Percentiles rank a stretch among this genome's conserved stretches.
These are phyloP conservation scores for Paraleonurus japonicus DNA, from an alignment of 257 asterid genomes.

Conservation along the genomic window DNA sequence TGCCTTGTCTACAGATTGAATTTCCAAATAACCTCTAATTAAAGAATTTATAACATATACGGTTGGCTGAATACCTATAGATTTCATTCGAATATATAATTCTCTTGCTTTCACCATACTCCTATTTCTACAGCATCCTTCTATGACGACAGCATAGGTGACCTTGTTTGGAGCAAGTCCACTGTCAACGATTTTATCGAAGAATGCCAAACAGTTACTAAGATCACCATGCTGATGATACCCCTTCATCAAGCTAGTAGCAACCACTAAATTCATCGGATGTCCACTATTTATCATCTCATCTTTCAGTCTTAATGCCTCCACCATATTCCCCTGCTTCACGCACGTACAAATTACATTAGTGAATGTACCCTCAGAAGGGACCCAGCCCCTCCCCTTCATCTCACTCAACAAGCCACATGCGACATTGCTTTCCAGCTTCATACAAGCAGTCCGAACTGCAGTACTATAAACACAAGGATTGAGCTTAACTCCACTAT, in stretches of 20 bases:
- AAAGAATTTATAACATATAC: conserved; percentile 55
- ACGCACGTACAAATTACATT: conserved; percentile 54
- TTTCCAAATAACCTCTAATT: conserved; percentile 57
- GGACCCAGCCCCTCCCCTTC: conserved; percentile 67
- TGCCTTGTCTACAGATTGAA: conserved; percentile 48
- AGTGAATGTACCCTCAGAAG: conserved; percentile 56
- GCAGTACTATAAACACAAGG: conserved; percentile 48
- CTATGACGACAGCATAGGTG: conserved; percentile 75
- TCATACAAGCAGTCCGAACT: conserved; percentile 54
- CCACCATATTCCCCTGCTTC: conserved; percentile 58
- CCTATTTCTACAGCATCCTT: conserved; percentile 66
- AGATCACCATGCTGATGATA: conserved; percentile 61
- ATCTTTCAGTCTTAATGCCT: conserved; percentile 66
- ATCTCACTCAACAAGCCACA: conserved; percentile 61
- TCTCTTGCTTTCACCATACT: conserved; percentile 60
- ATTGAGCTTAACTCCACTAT: conserved; percentile 47
- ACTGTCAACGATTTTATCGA: conserved; percentile 40
- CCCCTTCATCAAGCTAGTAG: conserved; percentile 88
- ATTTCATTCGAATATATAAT: conserved; percentile 55
- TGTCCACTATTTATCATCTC: conserved; percentile 69
- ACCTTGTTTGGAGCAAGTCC: conserved; percentile 71
- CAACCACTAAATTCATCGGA: conserved; percentile 63
- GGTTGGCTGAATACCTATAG: conserved; percentile 56
- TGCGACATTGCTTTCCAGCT: conserved; percentile 39
- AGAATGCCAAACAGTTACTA: conserved; percentile 56